phyloP scores from a whole-genome alignment of 176 grass and related monocot species.

The Avena insularis region DNA sequence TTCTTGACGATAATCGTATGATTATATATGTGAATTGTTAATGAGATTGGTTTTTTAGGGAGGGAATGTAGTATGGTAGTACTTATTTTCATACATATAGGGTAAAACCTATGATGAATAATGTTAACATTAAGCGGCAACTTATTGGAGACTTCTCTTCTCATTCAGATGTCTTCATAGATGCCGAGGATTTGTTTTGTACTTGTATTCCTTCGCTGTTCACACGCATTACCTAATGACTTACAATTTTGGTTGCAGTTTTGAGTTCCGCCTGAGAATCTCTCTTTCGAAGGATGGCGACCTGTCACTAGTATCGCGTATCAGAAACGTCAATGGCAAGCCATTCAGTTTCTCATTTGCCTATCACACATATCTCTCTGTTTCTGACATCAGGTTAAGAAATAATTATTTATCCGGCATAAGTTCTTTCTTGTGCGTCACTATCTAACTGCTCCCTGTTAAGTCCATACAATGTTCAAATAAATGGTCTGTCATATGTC shows the following conservation, averaged over 20 bases:
- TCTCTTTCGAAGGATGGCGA: conserved; percentile 82
- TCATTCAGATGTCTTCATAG: background rate
- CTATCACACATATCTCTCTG: conserved; percentile 91
- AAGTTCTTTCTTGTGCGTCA: background rate
- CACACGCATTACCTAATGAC: conserved; percentile 17
- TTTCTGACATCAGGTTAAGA: conserved; percentile 94
- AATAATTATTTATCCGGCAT: conserved; percentile 11
- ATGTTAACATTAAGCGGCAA: no score
- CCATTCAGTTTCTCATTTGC: conserved; percentile 96
- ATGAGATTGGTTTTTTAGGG: no score
- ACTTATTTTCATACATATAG: no score
- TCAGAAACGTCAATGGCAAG: conserved; percentile 92
- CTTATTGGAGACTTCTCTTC: background rate
- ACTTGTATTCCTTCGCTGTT: background rate
- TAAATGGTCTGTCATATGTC: background rate
- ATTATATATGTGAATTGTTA: background rate
- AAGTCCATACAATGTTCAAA: background rate
- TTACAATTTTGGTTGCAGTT: conserved; percentile 56
- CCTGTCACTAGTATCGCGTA: conserved; percentile 69
- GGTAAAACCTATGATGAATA: no score
- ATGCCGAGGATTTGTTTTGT: background rate
- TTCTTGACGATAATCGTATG: background rate
- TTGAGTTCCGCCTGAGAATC: conserved; percentile 86
- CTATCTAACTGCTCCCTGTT: background rate
- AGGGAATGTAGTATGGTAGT: background rate